phyloP scores from a whole-genome alignment of 2,329 filamentous ascomycete genomes.

The Myriangium duriaei region DNA sequence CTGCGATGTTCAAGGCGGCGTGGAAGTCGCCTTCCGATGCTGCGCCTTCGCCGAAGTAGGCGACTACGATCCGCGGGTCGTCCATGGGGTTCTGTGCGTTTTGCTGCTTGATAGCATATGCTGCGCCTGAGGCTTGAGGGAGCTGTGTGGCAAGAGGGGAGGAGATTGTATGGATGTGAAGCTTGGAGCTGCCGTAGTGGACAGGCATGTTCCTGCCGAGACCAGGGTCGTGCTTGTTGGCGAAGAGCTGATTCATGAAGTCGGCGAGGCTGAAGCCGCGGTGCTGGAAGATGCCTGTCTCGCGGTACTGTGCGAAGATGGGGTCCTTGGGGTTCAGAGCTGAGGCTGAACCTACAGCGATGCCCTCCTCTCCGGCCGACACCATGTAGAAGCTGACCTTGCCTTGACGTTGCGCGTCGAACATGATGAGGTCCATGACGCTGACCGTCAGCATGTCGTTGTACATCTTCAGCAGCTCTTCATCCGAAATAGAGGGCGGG shows the following conservation, averaged over 20 bases:
- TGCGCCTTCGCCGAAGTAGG: slow-evolving; percentile 84
- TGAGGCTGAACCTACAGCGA: slow-evolving; percentile 77
- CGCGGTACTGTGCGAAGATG: slow-evolving; percentile 87
- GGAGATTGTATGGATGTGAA: slow-evolving; percentile 82
- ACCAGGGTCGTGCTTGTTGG: slow-evolving; percentile 69
- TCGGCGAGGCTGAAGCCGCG: slow-evolving; percentile 75
- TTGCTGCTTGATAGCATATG: slow-evolving; percentile 77
- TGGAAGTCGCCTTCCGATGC: slow-evolving; percentile 89
- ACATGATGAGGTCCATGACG: slow-evolving; percentile 96
- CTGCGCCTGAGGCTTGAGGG: slow-evolving; percentile 75
- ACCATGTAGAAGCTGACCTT: slow-evolving; percentile 94
- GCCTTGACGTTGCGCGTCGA: slow-evolving; percentile 93
- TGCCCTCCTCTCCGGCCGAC: slow-evolving; percentile 85
- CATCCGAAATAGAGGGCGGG: slow-evolving; percentile 51
- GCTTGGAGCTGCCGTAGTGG: slow-evolving; percentile 74
- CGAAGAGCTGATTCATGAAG: slow-evolving; percentile 93
- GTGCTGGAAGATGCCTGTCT: slow-evolving; percentile 82
- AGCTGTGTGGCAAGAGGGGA: slow-evolving; percentile 81
- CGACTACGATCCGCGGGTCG: slow-evolving; percentile 58
- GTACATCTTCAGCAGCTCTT: slow-evolving; percentile 49
- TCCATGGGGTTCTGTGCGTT: slow-evolving; percentile 56
- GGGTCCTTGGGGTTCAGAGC: slow-evolving; percentile 76
- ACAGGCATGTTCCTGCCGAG: slow-evolving; percentile 92
- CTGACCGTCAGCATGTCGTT: slow-evolving; percentile 55
- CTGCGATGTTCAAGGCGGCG: slow-evolving; percentile 79